These are phyloP conservation scores for Russula emetica DNA, from an alignment of 768 basidiomycete genomes.

Conservation along the genomic window DNA sequence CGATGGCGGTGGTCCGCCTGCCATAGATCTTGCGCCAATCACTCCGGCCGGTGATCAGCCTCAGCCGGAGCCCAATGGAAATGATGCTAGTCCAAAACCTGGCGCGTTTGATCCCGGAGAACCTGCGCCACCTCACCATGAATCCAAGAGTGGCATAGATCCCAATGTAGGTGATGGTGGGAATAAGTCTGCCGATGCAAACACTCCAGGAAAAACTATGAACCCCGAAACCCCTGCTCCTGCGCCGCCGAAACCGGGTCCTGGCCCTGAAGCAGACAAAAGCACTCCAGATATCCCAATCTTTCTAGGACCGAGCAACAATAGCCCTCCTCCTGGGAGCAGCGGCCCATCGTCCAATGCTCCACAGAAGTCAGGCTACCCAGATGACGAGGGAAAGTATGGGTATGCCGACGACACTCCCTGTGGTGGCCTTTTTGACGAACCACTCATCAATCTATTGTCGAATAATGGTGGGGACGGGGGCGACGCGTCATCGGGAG, in stretches of 20 bases:
- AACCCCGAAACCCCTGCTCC: background rate
- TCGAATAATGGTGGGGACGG: conserved; percentile 35
- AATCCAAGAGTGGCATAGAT: background rate
- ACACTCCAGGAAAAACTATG: background rate
- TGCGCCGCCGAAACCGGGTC: background rate
- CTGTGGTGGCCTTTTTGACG: conserved; percentile 7
- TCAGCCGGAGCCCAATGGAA: background rate
- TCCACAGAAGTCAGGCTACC: background rate
- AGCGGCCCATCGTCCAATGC: background rate
- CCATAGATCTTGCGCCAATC: conserved; percentile 15
- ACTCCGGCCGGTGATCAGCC: conserved; percentile 1
- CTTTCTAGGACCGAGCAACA: conserved; percentile 12
- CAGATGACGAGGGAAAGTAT: background rate
- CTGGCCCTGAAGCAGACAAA: background rate
- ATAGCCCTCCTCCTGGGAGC: conserved; percentile 4
- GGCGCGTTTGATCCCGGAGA: background rate
- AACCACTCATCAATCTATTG: conserved; percentile 33
- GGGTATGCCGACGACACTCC: background rate
- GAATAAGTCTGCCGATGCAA: background rate
- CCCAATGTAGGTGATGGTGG: background rate
- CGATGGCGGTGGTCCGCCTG: conserved; percentile 3
- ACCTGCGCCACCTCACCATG: conserved; percentile 1
- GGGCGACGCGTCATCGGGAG: conserved; percentile 29
- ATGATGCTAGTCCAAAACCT: background rate
- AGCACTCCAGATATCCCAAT: conserved; percentile 7